A percentile compares a stretch with the other conserved stretches of the same genome.
Conservation (phyloP, 805 yeast genomes). For the Candida yuanshanica region DNA sequence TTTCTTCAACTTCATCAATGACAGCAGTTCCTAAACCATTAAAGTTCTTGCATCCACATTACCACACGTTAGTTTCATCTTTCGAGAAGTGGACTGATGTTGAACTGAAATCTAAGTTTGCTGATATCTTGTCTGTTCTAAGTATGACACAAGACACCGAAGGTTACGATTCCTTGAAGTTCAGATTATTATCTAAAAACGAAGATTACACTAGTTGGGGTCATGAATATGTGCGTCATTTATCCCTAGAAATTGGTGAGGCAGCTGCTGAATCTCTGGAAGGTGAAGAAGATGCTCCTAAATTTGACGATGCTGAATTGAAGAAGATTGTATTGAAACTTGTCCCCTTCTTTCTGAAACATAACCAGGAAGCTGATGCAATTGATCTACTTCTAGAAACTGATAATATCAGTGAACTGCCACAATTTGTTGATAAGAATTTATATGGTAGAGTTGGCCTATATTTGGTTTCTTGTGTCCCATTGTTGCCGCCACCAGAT, state of each 20-base stretch:
- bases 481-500: constrained; percentile 91
- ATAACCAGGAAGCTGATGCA: constrained; percentile 98
- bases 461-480: constrained; percentile 95
- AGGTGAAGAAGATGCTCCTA: constrained; percentile 22
- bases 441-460: constrained; percentile 87
- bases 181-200: constrained; percentile 58
- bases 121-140: constrained; percentile 86
- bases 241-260: constrained; percentile 92
- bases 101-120: constrained; percentile 50
- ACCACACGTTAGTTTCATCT: constrained; percentile 56
- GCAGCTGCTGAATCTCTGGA: constrained; percentile 56
- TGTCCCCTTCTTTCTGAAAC: constrained; percentile 85
- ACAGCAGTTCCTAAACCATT: constrained; percentile 99
- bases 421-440: constrained; percentile 77
- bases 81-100: constrained; percentile 61
- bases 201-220: constrained; percentile 85
- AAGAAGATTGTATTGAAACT: constrained; percentile 65
- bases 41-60: constrained; percentile 89
- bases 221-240: constrained; percentile 93
- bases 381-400: constrained; percentile 88
- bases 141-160: constrained; percentile 91
- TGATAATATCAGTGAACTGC: constrained; percentile 77
- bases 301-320: constrained; percentile 37
- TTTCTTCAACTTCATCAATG: constrained; percentile 95
- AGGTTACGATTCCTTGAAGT: constrained; percentile 72